Base-by-base conservation (phyloP, 2,329 filamentous ascomycete genomes). In the Parascedosporium putredinis region DNA sequence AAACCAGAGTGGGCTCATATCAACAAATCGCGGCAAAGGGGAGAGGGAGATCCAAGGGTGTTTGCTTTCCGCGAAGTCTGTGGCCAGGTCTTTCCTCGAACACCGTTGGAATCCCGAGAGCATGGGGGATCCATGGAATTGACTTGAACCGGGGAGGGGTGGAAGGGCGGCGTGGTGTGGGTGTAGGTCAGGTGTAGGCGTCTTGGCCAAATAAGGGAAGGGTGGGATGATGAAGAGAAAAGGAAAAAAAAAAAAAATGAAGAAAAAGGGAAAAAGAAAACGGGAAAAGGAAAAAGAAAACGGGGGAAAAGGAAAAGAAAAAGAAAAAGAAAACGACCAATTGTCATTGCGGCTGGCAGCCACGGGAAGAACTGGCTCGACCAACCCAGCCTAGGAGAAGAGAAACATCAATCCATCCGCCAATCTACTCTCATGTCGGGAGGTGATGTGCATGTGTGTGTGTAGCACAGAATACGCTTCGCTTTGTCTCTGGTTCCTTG, bases 101-200 rank as follows among this genome's bases (percentile, higher is more conserved):
- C 23, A 42, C 38, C 20, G 38, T 42, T 42, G 38, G 36, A 42
- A 42, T 42, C 20, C 38, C 38, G 38, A 42, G 38, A 42, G 38
- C 38, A 42, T 42, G 38, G 38, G n/a, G 38, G 38, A 42, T 42
- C 38, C 38, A 42, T 42, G 38, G 7, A 20, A 10, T 42, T 18
- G 38, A 42, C 16, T 42, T 16, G 20, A 36, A 42, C 38, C 36
- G 36, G 38, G 38, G 38, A 10, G 38, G 16, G 20, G 22, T 20
- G 38, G 38, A 20, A 20, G 16, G 16, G 20, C 4, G 20, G 18
- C 16, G 34, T 16, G 38, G 38, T 22, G 38, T 42, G 20, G 12
- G 12, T 10, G 4, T 5, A 5, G 7, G 10, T 3, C n/a, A 20
- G 36, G 27, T 31, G 27, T 31, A 12, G 27, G 6, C 12, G 27